Conservation (phyloP, 2,329 filamentous ascomycete genomes). For the Botrytis sinoallii region DNA sequence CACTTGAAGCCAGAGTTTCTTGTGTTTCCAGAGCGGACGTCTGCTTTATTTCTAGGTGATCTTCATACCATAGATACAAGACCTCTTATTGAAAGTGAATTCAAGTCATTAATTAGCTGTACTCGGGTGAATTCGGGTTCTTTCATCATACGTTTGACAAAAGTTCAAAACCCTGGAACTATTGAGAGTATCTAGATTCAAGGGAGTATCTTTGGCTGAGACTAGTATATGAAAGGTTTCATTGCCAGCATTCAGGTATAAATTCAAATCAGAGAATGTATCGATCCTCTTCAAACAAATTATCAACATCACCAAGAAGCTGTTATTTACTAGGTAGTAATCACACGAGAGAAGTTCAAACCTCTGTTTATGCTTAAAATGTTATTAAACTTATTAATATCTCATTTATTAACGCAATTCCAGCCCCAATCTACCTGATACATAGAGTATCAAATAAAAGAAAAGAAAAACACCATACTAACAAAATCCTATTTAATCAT, state of each 20-base stretch:
- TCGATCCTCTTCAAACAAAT: no score
- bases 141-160: background rate
- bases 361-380: no score
- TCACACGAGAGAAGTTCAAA: no score
- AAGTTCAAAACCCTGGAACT: background rate
- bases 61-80: accelerated
- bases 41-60: background rate
- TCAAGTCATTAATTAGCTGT: background rate
- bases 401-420: no score
- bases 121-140: background rate
- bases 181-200: background rate
- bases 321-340: no score
- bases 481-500: accelerated
- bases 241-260: accelerated
- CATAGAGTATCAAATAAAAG: background rate
- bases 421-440: no score
- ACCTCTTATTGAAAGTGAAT: background rate
- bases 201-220: background rate
- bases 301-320: no score
- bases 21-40: accelerated
- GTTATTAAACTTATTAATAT: no score
- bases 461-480: background rate
- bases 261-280: background rate
- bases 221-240: background rate
- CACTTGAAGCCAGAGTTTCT: background rate